Conservation (phyloP, 331 rosid genomes). For the Stylosanthes scabra region DNA sequence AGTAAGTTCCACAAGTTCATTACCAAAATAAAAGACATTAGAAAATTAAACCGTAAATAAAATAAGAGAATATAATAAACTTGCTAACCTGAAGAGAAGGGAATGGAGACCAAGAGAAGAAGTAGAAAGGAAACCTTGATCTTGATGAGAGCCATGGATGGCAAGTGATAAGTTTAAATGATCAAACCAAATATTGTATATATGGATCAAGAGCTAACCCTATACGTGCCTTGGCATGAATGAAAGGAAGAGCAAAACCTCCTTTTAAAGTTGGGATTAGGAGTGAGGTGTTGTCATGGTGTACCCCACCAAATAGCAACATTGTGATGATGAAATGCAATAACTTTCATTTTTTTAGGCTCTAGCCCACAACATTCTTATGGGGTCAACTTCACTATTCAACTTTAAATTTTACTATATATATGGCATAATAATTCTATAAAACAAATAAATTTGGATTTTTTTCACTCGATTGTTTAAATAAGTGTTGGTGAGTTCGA, state of each 20-base stretch:
- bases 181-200: background rate
- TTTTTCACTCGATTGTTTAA: too few species aligned
- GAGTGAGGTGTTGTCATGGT: slow-evolving; percentile 46
- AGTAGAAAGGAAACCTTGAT: slow-evolving; percentile 48
- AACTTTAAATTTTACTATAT: slow-evolving; percentile 41
- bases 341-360: slow-evolving; percentile 26
- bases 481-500: too few species aligned
- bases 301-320: slow-evolving; percentile 64
- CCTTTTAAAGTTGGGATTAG: slow-evolving; percentile 49
- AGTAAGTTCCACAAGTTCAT: too few species aligned
- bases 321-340: slow-evolving; percentile 60
- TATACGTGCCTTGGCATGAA: slow-evolving; percentile 40
- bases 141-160: slow-evolving; percentile 62
- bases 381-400: slow-evolving; percentile 65
- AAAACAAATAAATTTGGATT: too few species aligned
- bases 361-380: slow-evolving; percentile 42
- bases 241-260: slow-evolving; percentile 30
- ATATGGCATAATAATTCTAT: too few species aligned
- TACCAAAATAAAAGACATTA: too few species aligned
- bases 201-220: slow-evolving; percentile 16
- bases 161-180: slow-evolving; percentile 24
- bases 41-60: too few species aligned
- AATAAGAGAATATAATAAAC: background rate
- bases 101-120: slow-evolving; percentile 55
- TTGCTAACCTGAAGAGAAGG: slow-evolving; percentile 63